A percentile compares a stretch with the other conserved stretches of the same genome.
phyloP scores from a whole-genome alignment of 1,284 basidiomycete genomes.

The Ceratobasidium sp. region DNA sequence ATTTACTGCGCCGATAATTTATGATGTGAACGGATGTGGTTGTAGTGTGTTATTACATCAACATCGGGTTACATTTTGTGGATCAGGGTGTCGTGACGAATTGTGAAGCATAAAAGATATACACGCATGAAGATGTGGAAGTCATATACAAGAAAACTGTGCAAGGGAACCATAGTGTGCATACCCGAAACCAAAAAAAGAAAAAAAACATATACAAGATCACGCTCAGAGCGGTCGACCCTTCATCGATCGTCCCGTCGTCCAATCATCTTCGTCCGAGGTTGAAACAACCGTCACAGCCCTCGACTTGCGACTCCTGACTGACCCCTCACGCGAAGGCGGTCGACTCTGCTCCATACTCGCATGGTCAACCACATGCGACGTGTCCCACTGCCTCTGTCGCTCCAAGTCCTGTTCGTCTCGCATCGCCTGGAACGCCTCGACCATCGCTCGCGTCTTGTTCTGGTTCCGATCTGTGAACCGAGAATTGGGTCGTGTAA shows the following conservation, averaged over 20 bases:
- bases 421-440: constrained; percentile 39
- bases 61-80: constrained; percentile 35
- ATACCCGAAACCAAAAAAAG: constrained; percentile 20
- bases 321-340: constrained; percentile 30
- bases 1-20: too few species aligned
- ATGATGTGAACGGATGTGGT: too few species aligned
- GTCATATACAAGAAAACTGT: constrained; percentile 15
- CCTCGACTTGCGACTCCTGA: constrained; percentile 40
- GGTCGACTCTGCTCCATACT: constrained; percentile 16
- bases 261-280: constrained; percentile 43
- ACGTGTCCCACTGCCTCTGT: constrained; percentile 25
- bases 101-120: constrained; percentile 17
- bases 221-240: constrained; percentile 8
- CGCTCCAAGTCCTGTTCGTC: constrained; percentile 30
- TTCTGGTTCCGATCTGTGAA: constrained; percentile 40
- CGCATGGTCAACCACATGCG: constrained; percentile 3
- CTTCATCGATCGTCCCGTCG: constrained; percentile 38
- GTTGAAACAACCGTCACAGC: constrained; percentile 40
- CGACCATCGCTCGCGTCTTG: constrained; percentile 39
- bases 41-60: neutral
- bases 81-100: neutral
- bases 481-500: constrained; percentile 29
- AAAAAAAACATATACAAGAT: neutral
- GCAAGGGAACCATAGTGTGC: neutral
- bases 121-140: constrained; percentile 8